A percentile compares a stretch with the other conserved stretches of the same genome.
Conservation (phyloP, 257 asterid species). For the Fraxinus excelsior region DNA sequence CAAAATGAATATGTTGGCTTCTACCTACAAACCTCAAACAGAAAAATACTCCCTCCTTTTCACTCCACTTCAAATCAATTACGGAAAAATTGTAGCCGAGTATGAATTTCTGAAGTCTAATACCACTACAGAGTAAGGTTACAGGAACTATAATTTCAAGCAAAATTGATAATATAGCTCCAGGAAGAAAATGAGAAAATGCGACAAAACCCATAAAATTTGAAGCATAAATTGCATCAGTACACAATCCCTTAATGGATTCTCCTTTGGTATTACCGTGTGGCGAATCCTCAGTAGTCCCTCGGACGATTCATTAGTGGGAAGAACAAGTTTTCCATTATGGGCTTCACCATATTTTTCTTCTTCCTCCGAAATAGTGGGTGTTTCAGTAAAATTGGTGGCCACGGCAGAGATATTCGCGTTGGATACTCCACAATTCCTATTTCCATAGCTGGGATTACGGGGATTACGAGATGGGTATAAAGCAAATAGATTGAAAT, state of each 20-base stretch:
- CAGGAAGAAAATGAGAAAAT: background rate
- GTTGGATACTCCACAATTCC: constrained; percentile 11
- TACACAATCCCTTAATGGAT: background rate
- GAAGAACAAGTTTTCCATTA: constrained; percentile 52
- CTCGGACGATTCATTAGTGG: constrained; percentile 81
- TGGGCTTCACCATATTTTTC: constrained; percentile 17
- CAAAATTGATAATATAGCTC: background rate
- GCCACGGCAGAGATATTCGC: constrained; percentile 57
- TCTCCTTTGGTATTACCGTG: constrained; percentile 46
- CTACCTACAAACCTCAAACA: background rate
- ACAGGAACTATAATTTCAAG: background rate
- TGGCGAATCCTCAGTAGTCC: constrained; percentile 82
- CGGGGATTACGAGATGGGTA: constrained; percentile 13
- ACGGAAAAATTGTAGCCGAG: background rate
- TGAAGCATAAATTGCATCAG: background rate
- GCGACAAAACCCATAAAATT: background rate
- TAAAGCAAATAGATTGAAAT: constrained; percentile 20
- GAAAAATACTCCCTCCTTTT: background rate
- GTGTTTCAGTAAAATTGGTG: constrained; percentile 46
- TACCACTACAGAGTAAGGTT: background rate
- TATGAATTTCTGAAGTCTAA: background rate
- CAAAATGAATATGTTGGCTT: constrained; percentile 1
- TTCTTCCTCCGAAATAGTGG: constrained; percentile 36
- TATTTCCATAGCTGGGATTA: constrained; percentile 16
- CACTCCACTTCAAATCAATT: background rate